Percentiles rank a stretch among this genome's conserved stretches.
Evolutionary conservation across 2,329 filamentous ascomycete species (phyloP).

Genomic region (Monosporascus sp.): DNA sequence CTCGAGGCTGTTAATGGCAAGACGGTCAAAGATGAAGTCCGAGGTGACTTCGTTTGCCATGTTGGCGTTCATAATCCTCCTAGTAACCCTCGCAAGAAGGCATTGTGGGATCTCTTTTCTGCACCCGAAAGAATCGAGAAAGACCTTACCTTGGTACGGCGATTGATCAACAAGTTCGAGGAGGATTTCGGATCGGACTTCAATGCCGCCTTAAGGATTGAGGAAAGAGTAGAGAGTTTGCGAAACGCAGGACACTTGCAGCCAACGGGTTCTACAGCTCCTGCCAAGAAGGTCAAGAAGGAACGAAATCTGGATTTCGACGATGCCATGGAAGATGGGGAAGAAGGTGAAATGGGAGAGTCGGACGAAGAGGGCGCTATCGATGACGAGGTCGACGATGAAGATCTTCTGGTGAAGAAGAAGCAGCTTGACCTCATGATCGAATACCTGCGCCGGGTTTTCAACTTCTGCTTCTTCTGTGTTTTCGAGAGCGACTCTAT

Average conservation of each 20-base stretch:
- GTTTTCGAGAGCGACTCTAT: conserved; percentile 98
- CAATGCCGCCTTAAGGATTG: conserved; percentile 74
- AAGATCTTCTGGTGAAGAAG: conserved; percentile 86
- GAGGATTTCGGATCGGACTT: conserved; percentile 72
- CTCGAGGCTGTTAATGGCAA: conserved; percentile 95
- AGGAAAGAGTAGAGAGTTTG: conserved; percentile 80
- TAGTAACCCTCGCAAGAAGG: conserved; percentile 82
- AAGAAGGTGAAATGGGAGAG: conserved; percentile 64
- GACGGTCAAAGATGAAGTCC: conserved; percentile 88
- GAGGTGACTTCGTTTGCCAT: conserved; percentile 95
- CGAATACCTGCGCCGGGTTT: conserved; percentile 92
- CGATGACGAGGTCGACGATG: conserved; percentile 82
- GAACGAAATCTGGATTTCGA: conserved; percentile 56
- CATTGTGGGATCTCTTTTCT: conserved; percentile 93
- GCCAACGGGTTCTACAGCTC: conserved; percentile 49
- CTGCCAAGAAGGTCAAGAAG: conserved; percentile 58
- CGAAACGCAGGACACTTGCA: conserved; percentile 72
- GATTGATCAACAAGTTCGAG: conserved; percentile 80
- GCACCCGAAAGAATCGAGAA: conserved; percentile 89
- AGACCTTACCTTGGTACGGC: conserved; percentile 76
- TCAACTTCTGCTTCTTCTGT: conserved; percentile 99
- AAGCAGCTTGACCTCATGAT: conserved; percentile 95
- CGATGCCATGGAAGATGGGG: conserved; percentile 56
- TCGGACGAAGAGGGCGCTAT: conserved; percentile 76
- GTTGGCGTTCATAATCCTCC: conserved; percentile 94